Evolutionary conservation across 768 basidiomycete genomes (phyloP).

Genomic region (Suillus brevipes): DNA sequence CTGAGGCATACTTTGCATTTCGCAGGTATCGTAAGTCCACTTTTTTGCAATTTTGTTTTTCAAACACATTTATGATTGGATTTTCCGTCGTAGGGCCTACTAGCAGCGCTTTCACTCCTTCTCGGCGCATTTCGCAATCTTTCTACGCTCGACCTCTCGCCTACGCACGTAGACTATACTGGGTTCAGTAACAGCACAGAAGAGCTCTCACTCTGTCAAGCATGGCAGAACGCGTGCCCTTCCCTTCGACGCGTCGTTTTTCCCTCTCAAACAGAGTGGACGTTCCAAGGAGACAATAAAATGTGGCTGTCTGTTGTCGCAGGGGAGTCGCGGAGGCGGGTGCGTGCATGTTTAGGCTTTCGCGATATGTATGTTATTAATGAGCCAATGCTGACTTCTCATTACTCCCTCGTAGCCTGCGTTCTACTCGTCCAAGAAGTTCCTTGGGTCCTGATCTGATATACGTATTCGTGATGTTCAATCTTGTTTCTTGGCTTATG

Average conservation of each 20-base stretch:
- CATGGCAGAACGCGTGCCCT: constrained; percentile 57
- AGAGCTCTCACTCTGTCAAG: constrained; percentile 50
- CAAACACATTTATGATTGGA: background rate
- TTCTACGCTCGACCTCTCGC: constrained; percentile 58
- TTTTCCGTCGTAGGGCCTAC: constrained; percentile 44
- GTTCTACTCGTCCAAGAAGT: constrained; percentile 13
- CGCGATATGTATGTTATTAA: constrained; percentile 7
- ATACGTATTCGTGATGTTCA: background rate
- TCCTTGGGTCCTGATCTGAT: background rate
- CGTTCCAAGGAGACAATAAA: constrained; percentile 29
- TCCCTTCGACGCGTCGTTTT: constrained; percentile 54
- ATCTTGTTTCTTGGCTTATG: background rate
- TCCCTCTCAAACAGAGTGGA: constrained; percentile 57
- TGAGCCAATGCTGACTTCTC: background rate
- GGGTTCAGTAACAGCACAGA: constrained; percentile 40
- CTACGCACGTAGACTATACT: constrained; percentile 52
- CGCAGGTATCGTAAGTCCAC: constrained; percentile 60
- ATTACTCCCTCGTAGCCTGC: background rate
- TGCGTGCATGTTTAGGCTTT: background rate
- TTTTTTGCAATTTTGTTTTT: constrained; percentile 7
- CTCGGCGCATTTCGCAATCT: constrained; percentile 50
- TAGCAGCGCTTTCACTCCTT: constrained; percentile 60
- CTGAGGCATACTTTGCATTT: constrained; percentile 66
- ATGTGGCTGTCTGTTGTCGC: constrained; percentile 32
- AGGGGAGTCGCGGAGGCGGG: constrained; percentile 5